Base-by-base conservation (phyloP, 1,284 basidiomycete species). In the Gymnopus androsaceus region DNA sequence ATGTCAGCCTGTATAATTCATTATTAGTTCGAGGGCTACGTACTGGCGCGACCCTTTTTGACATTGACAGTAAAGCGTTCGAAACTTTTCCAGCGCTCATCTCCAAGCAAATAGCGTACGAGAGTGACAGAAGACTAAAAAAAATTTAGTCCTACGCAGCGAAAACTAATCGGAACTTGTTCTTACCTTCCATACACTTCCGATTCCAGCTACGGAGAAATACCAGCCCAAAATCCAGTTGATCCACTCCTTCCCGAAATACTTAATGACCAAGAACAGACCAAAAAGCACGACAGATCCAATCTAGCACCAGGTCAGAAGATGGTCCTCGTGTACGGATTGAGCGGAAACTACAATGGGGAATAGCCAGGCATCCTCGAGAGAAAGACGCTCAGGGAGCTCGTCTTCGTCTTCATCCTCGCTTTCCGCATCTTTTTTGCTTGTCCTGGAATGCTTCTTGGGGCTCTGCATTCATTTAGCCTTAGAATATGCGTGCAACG, bases 211-310 rank as follows among this genome's bases (percentile, higher is more conserved):
- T 14, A 87, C 23, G 15, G 84, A 78, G 62, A 93, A 93, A 66
- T 94, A 94, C 76, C 85, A 85, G n/a, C 81, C 82, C 19, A 93
- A 72, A 1, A 91, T 59, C 76, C 78, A 83, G 67, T 93, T 93
- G 60, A 97, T 86, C 88, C 91, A 93, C 63, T 86, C 83, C 63
- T 82, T 85, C 38, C 92, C 91, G 41, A 92, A 72, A 67, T 88
- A 95, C 66, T 86, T 87, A 62, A 94, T 80, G 34, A 87, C 72
- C 47, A 83, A 65, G 66, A 90, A 94, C 51, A 93, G 70, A 4
- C 84, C 81, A 59, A 88, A 75, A 27, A 94, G 75, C 19, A 80
- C 78, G 3, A 73, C 73, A 1, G 88, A 90, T 6, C 86, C 89
- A 56, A 88, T 69, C 87, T 90, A 25, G 37, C 34, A 53, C 33